Conservation (phyloP, 148 eudicot species). For the Polygonum aviculare region DNA sequence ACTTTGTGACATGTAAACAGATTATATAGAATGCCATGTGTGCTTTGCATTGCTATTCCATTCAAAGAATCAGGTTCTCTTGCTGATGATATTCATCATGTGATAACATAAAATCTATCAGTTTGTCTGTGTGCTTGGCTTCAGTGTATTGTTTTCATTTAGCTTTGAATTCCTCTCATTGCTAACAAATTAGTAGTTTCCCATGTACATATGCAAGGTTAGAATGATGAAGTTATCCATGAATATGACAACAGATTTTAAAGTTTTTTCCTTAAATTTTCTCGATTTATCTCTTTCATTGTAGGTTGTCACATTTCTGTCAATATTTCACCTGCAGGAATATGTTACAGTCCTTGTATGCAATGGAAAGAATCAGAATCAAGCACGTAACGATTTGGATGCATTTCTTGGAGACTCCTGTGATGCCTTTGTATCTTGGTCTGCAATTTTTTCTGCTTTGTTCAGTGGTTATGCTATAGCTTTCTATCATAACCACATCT, state of each 20-base stretch:
- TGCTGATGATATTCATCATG: background rate
- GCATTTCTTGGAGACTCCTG: constrained; percentile 40
- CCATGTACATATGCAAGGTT: background rate
- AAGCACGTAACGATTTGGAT: constrained; percentile 37
- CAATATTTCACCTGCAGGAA: constrained; percentile 22
- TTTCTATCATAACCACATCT: background rate
- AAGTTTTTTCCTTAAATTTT: background rate
- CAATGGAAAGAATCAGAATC: constrained; percentile 40
- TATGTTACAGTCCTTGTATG: constrained; percentile 44
- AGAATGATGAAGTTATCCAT: background rate
- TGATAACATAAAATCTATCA: background rate
- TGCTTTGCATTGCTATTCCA: background rate
- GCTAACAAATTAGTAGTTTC: background rate
- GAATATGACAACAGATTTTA: no score
- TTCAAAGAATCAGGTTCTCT: background rate
- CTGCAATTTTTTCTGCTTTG: background rate
- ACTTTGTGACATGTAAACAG: background rate
- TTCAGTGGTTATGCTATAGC: background rate
- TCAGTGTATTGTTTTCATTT: no score
- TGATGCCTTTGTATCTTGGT: constrained; percentile 47
- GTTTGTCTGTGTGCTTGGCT: background rate
- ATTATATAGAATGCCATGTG: background rate
- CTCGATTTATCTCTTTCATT: background rate
- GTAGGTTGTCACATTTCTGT: background rate
- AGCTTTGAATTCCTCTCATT: no score